These are phyloP conservation scores for Gymnopilus dilepis DNA, from an alignment of 768 basidiomycete species.

Conservation along the genomic window DNA sequence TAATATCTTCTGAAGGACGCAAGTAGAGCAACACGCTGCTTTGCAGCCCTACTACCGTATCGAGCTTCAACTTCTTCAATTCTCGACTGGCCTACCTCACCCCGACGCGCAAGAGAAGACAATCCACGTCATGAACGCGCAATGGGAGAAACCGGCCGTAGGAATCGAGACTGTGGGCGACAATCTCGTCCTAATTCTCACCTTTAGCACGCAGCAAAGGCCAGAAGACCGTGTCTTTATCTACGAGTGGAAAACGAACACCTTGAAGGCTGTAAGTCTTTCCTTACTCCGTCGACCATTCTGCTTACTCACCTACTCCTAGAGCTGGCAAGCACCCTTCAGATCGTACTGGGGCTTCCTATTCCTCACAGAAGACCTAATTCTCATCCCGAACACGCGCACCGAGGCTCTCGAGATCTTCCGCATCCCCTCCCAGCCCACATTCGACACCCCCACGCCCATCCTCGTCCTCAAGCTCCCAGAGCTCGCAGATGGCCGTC, in stretches of 20 bases:
- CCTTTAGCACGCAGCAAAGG: conserved; percentile 24
- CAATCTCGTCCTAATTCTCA: conserved; percentile 44
- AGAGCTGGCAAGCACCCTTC: conserved; percentile 28
- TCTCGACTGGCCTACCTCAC: conserved; percentile 43
- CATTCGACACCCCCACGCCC: conserved; percentile 23
- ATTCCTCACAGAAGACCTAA: conserved; percentile 38
- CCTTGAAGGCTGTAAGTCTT: conserved; percentile 38
- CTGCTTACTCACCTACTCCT: background rate
- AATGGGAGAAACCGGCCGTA: conserved; percentile 35
- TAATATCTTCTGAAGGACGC: no score
- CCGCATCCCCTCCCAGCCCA: conserved; percentile 33
- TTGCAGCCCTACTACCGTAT: conserved; percentile 6
- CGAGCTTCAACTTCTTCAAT: conserved; percentile 34
- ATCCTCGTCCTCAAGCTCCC: conserved; percentile 36
- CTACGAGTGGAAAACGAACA: conserved; percentile 49
- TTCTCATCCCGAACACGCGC: conserved; percentile 40
- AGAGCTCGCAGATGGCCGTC: conserved; percentile 28
- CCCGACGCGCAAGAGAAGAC: conserved; percentile 36
- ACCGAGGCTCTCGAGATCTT: conserved; percentile 39
- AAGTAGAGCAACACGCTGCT: background rate
- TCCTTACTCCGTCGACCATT: background rate
- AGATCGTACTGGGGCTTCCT: conserved; percentile 37
- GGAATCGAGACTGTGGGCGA: conserved; percentile 54
- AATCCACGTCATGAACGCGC: conserved; percentile 34
- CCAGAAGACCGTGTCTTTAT: conserved; percentile 41